phyloP scores from a whole-genome alignment of 495 filamentous ascomycete species.

The Hyaloscypha finlandica region DNA sequence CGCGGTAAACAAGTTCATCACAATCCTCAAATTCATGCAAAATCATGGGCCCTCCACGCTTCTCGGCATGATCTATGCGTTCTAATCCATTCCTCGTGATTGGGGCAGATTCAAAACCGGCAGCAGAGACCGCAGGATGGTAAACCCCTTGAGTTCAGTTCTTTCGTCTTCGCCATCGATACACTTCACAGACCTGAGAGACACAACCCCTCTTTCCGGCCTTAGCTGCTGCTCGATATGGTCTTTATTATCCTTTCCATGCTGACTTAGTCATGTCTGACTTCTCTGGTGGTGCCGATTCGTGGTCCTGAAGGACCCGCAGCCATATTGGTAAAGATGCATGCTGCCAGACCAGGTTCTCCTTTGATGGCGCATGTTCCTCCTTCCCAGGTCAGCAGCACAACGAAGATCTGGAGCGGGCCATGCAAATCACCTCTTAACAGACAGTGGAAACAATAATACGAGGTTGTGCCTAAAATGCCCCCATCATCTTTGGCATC shows the following conservation, averaged over 20 bases:
- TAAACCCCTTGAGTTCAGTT: neutral
- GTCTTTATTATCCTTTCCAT: neutral
- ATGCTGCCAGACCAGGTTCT: neutral
- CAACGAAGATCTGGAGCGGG: conserved; percentile 13
- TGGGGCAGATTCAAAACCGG: conserved; percentile 11
- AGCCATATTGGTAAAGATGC: conserved; percentile 3
- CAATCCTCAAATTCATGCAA: conserved; percentile 28
- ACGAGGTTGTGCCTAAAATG: conserved; percentile 4
- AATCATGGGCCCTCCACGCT: neutral
- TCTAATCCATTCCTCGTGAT: conserved; percentile 5
- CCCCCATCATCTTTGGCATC: neutral
- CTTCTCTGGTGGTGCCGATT: neutral
- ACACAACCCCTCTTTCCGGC: conserved; percentile 2
- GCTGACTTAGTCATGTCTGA: conserved; percentile 5
- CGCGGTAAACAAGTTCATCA: conserved; percentile 26
- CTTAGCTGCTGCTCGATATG: neutral
- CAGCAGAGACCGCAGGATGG: conserved; percentile 7
- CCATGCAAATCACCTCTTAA: conserved; percentile 4
- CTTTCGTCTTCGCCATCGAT: neutral
- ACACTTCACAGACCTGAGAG: neutral
- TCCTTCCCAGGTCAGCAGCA: conserved; percentile 10
- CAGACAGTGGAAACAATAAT: neutral
- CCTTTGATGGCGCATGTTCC: conserved; percentile 7
- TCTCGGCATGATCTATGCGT: conserved; percentile 7
- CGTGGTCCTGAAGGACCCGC: conserved; percentile 3